Base-by-base conservation (phyloP, 2,329 filamentous ascomycete genomes). In the Dactylonectria estremocensis region DNA sequence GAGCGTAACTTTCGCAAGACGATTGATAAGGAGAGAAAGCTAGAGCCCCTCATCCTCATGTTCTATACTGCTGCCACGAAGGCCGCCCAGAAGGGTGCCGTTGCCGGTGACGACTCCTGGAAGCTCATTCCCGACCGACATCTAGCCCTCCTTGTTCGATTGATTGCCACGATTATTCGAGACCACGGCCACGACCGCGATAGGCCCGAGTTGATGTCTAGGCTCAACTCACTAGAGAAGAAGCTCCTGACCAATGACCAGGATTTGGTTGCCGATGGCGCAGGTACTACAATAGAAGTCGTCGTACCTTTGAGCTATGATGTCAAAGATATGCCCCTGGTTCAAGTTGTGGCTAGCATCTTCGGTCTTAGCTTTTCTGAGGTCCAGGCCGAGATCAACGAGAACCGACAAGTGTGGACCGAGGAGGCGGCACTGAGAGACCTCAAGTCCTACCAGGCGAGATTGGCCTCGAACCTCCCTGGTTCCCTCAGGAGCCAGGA, bases 61-160 rank as follows among this genome's bases (percentile, higher is more conserved):
- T 98, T 99, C 85, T 98, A 97, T 82, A 97, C 95, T 1, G 93
- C 94, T 70, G 95, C 96, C 7, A 97, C 94, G 52, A 97, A 97
- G 80, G 95, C 83, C 35, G 83, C 97, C 69, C 88, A 97, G 76
- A 91, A 93, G 80, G 93, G 74, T 74, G 94, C 79, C 89, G 92
- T 89, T 1, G 87, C 90, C 0, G 92, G 93, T 53, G 95, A 98
- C 80, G 94, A 97, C 79, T 89, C 90, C 60, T 98, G 94, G 93
- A 97, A 96, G 83, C 85, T 93, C 66, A 90, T 98, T 82, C 95
- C 97, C 18, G 96, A 99, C 80, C 90, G 95, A 61, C 96, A 99
- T 80, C 91, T 98, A 64, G 96, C 96, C 56, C 88, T 99, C 67
- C 99, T 99, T 79, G 92, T 99, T 71, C 91, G 96, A 55, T 87